phyloP scores from a whole-genome alignment of 2,329 filamentous ascomycete species.

The Pyrenophora graminea region DNA sequence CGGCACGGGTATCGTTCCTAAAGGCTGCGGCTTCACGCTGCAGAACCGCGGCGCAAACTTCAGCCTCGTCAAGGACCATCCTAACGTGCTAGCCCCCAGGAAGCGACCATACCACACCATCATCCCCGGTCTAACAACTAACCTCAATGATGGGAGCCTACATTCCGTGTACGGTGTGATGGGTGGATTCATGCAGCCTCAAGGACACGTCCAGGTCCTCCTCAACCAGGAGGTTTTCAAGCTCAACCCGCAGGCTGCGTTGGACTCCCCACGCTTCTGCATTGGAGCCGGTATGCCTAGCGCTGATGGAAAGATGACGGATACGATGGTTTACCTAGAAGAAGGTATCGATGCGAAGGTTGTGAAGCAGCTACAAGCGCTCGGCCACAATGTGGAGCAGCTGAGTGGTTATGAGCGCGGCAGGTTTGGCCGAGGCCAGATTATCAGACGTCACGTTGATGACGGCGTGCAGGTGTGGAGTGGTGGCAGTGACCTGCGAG shows the following conservation, averaged over 20 bases:
- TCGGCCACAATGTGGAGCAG: slow-evolving; percentile 76
- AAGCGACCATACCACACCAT: slow-evolving; percentile 98
- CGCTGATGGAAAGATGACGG: slow-evolving; percentile 58
- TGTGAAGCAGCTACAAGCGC: slow-evolving; percentile 65
- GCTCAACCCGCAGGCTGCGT: slow-evolving; percentile 80
- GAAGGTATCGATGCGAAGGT: slow-evolving; percentile 75
- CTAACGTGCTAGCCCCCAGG: slow-evolving; percentile 76
- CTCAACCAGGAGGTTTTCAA: slow-evolving; percentile 86
- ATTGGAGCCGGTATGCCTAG: slow-evolving; percentile 75
- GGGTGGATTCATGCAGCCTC: slow-evolving; percentile 98
- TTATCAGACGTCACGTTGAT: slow-evolving; percentile 79
- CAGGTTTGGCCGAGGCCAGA: slow-evolving; percentile 83
- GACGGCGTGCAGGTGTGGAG: slow-evolving; percentile 79
- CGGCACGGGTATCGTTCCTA: slow-evolving; percentile 83
- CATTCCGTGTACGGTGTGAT: slow-evolving; percentile 93
- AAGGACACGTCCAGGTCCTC: slow-evolving; percentile 91
- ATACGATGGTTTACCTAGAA: slow-evolving; percentile 75
- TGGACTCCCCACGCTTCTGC: slow-evolving; percentile 90
- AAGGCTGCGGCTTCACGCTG: slow-evolving; percentile 86
- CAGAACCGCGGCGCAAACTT: slow-evolving; percentile 95
- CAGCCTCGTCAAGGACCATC: slow-evolving; percentile 69
- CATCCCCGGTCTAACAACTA: slow-evolving; percentile 89
- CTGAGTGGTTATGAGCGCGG: slow-evolving; percentile 67
- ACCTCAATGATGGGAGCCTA: slow-evolving; percentile 70
- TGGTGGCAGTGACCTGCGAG: slow-evolving; percentile 84